Percentiles rank a stretch among this genome's conserved stretches.
Conservation (phyloP, 2,329 filamentous ascomycete species). For the Fusarium oxysporum region DNA sequence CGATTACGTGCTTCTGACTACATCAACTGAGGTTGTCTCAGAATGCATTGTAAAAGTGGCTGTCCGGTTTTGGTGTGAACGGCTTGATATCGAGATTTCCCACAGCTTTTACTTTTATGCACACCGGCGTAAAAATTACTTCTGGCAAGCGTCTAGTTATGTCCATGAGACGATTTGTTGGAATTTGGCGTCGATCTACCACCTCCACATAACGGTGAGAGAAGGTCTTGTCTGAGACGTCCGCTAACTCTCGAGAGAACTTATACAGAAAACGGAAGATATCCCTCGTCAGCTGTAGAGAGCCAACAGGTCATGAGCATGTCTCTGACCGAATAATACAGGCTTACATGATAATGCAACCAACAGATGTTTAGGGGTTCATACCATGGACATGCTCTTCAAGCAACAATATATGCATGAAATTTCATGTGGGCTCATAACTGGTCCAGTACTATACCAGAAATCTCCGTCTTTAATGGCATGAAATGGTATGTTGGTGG, state of each 20-base stretch:
- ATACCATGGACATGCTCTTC: neutral
- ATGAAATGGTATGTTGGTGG: neutral
- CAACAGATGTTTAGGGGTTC: neutral
- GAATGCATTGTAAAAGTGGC: neutral
- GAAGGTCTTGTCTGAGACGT: neutral
- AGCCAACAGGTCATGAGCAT: neutral
- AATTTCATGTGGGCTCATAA: neutral
- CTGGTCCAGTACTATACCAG: neutral
- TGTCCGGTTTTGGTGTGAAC: neutral
- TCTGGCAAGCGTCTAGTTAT: neutral
- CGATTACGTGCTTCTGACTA: neutral
- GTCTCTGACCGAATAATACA: neutral
- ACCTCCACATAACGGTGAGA: neutral
- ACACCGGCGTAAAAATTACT: neutral
- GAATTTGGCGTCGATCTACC: neutral
- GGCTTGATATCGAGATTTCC: neutral
- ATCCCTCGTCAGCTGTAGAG: neutral
- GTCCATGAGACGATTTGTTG: neutral
- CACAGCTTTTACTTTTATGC: neutral
- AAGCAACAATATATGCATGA: neutral
- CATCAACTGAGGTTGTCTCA: slow-evolving; percentile 1
- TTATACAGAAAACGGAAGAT: neutral
- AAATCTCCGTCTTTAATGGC: neutral
- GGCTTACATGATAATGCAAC: neutral
- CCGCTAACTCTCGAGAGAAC: neutral